A percentile compares a stretch with the other conserved stretches of the same genome.
phyloP scores from a whole-genome alignment of 352 stramenopile species.

The Globisporangium iwayamae region DNA sequence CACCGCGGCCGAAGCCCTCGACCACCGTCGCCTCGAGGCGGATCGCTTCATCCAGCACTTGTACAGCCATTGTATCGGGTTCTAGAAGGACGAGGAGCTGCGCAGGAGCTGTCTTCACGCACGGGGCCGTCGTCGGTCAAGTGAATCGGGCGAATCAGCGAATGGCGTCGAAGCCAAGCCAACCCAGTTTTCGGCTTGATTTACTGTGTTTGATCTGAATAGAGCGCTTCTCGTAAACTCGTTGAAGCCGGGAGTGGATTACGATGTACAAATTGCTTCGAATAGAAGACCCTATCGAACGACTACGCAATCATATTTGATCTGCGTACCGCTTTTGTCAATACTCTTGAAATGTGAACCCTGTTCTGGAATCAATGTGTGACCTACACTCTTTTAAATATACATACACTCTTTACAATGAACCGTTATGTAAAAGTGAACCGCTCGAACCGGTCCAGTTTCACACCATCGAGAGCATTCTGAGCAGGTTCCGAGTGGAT shows the following conservation, averaged over 20 bases:
- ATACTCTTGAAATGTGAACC: too few species aligned
- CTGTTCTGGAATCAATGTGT: too few species aligned
- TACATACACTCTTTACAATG: too few species aligned
- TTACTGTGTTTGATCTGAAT: background rate
- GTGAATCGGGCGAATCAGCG: background rate
- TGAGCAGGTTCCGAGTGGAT: slow-evolving; percentile 1
- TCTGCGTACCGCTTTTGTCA: too few species aligned
- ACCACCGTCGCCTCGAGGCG: slow-evolving; percentile 89
- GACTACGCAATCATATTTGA: background rate
- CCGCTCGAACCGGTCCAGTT: background rate
- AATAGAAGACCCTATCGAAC: background rate
- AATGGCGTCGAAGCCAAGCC: slow-evolving; percentile 1
- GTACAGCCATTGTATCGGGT: slow-evolving; percentile 28
- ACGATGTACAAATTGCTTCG: background rate
- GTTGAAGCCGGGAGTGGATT: background rate
- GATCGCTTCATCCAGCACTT: slow-evolving; percentile 58
- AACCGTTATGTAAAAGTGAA: too few species aligned
- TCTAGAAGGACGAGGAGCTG: background rate
- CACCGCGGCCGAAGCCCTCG: slow-evolving; percentile 91
- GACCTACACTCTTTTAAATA: too few species aligned
- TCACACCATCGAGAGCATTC: slow-evolving; percentile 1
- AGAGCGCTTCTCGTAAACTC: background rate
- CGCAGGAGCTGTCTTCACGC: too few species aligned
- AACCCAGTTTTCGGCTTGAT: background rate
- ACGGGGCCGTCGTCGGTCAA: background rate